Conservation (phyloP, 2,329 filamentous ascomycete genomes). For the Neofusicoccum laricinum region DNA sequence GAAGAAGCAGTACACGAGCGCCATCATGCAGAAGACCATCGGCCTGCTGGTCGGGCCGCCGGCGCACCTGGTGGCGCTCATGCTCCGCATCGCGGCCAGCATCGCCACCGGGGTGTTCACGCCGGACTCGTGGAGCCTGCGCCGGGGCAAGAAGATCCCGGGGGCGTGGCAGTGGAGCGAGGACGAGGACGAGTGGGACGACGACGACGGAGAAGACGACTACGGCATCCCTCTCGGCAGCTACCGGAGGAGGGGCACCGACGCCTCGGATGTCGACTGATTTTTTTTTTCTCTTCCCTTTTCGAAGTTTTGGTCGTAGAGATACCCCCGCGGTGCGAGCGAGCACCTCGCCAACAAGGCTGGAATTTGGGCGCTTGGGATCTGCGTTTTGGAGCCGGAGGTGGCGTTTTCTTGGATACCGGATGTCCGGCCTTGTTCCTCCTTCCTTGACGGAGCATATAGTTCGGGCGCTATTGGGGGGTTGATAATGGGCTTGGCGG, state of each 20-base stretch:
- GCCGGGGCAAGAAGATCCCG: slow-evolving; percentile 32
- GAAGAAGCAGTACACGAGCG: slow-evolving; percentile 35
- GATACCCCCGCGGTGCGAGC: not conserved
- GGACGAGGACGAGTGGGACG: slow-evolving; percentile 50
- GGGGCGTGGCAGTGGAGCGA: slow-evolving; percentile 60
- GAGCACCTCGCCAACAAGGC: not conserved
- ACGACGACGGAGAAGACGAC: slow-evolving; percentile 59
- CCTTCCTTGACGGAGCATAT: not conserved
- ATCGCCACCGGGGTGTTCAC: slow-evolving; percentile 55
- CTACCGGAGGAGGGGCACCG: not conserved
- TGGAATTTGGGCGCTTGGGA: not conserved
- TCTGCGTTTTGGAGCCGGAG: not conserved
- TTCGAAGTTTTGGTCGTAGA: not conserved
- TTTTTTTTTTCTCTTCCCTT: not conserved
- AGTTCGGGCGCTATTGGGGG: not conserved
- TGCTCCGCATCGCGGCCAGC: slow-evolving; percentile 76
- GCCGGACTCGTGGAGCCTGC: slow-evolving; percentile 33
- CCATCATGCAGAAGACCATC: slow-evolving; percentile 73
- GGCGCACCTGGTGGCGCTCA: slow-evolving; percentile 70
- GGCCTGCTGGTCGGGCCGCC: slow-evolving; percentile 79
- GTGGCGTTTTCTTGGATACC: slow-evolving; percentile 1
- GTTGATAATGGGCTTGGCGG: not conserved
- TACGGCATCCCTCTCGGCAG: slow-evolving; percentile 49
- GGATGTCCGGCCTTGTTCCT: not conserved
- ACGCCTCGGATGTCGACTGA: slow-evolving; percentile 14